These are phyloP conservation scores for Panus rudis DNA, from an alignment of 768 basidiomycete genomes.

Conservation along the genomic window DNA sequence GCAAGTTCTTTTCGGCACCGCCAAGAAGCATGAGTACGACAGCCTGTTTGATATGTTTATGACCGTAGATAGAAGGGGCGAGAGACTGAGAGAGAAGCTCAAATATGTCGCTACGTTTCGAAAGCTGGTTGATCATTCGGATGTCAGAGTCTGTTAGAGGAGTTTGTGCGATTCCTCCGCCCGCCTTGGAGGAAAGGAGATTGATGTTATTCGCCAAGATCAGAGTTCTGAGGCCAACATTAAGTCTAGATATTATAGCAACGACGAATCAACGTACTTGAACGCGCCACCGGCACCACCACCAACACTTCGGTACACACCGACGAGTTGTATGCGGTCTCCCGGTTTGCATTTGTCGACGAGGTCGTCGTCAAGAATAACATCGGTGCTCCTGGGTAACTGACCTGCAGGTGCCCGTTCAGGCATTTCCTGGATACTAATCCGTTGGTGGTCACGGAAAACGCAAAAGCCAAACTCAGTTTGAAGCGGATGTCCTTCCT, in stretches of 20 bases:
- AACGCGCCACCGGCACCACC: constrained; percentile 90
- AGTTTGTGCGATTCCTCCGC: constrained; percentile 91
- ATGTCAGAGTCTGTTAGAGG: constrained; percentile 91
- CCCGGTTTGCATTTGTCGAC: constrained; percentile 98
- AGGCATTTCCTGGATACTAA: constrained; percentile 99
- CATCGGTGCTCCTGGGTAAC: constrained; percentile 91
- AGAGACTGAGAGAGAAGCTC: constrained; percentile 86
- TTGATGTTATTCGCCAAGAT: constrained; percentile 95
- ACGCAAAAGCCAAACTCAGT: constrained; percentile 90
- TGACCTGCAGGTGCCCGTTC: constrained; percentile 97
- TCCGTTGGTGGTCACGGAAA: constrained; percentile 94
- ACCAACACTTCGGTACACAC: constrained; percentile 89
- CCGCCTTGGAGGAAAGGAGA: constrained; percentile 88
- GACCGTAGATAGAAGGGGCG: constrained; percentile 95
- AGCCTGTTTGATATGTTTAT: constrained; percentile 93
- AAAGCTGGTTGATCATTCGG: constrained; percentile 89
- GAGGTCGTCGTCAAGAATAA: constrained; percentile 92
- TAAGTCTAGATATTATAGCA: constrained; percentile 9
- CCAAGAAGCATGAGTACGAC: constrained; percentile 89
- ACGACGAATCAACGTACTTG: constrained; percentile 50
- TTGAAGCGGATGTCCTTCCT: constrained; percentile 78
- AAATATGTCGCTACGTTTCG: constrained; percentile 85
- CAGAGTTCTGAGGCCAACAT: constrained; percentile 55
- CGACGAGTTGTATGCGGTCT: constrained; percentile 94
- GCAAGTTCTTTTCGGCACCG: constrained; percentile 95